Evolutionary conservation across 805 yeast species (phyloP).

Genomic region (Phaffomyces antillensis): DNA sequence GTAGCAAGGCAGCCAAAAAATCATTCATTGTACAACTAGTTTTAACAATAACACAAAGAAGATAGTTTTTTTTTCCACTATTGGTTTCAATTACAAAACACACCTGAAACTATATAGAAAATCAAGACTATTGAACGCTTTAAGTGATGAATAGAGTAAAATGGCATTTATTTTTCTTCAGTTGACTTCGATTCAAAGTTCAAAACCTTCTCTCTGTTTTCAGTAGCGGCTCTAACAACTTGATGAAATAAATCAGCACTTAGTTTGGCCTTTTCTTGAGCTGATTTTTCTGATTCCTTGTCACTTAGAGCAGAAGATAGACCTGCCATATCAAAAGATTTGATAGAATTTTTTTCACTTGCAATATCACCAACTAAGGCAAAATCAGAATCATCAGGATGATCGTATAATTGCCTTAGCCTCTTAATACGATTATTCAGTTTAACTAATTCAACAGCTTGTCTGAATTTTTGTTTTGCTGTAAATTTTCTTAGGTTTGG

Average conservation of each 20-base stretch:
- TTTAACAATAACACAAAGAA: too few species aligned
- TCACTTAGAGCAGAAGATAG: conserved; percentile 7
- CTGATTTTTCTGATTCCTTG: background rate
- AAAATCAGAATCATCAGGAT: conserved; percentile 21
- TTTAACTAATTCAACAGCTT: conserved; percentile 78
- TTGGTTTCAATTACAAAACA: too few species aligned
- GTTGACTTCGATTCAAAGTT: background rate
- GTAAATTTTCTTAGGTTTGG: conserved; percentile 76
- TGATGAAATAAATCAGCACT: conserved; percentile 58
- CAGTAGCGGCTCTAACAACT: conserved; percentile 60
- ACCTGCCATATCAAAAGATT: conserved; percentile 3
- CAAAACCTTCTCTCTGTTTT: conserved; percentile 31
- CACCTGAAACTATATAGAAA: too few species aligned
- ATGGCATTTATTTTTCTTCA: background rate
- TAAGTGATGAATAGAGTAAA: too few species aligned
- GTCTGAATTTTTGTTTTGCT: conserved; percentile 76
- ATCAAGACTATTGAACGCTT: too few species aligned
- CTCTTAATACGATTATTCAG: conserved; percentile 73
- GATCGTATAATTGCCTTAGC: conserved; percentile 50
- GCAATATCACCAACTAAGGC: conserved; percentile 23
- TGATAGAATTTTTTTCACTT: background rate
- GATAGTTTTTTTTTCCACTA: too few species aligned
- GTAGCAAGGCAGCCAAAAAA: too few species aligned
- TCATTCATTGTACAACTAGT: too few species aligned
- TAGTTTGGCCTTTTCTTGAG: conserved; percentile 18